phyloP scores from a whole-genome alignment of 176 grass and related monocot species.

The Oropetium thomaeum region DNA sequence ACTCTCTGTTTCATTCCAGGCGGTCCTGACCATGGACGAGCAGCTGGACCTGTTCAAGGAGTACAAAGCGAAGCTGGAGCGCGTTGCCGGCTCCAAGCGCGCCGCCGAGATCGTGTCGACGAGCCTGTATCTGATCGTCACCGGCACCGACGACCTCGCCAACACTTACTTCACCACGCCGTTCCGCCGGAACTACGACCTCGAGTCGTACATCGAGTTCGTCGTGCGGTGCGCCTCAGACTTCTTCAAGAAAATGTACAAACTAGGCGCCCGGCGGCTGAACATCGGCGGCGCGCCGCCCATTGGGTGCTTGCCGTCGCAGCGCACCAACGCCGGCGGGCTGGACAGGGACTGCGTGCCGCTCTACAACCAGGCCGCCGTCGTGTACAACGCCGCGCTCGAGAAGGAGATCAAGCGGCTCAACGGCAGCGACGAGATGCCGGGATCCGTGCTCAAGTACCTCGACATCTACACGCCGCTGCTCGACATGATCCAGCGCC shows the following conservation, averaged over 20 bases:
- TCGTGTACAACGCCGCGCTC: conserved; percentile 58
- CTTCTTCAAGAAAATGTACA: conserved; percentile 73
- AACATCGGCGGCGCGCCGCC: conserved; percentile 52
- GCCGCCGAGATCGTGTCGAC: conserved; percentile 57
- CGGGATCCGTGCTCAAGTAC: conserved; percentile 50
- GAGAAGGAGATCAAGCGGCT: conserved; percentile 61
- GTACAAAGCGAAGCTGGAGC: conserved; percentile 65
- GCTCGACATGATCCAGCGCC: conserved; percentile 66
- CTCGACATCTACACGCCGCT: conserved; percentile 67
- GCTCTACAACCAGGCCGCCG: conserved; percentile 70
- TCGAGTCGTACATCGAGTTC: conserved; percentile 74
- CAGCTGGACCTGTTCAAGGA: conserved; percentile 85
- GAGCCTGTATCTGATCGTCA: conserved; percentile 60
- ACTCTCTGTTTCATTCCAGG: conserved; percentile 20
- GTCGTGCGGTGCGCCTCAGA: conserved; percentile 55
- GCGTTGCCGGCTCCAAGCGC: conserved; percentile 40
- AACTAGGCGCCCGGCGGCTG: conserved; percentile 45
- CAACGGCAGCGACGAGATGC: conserved; percentile 42
- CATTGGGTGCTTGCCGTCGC: conserved; percentile 83
- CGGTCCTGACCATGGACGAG: conserved; percentile 61
- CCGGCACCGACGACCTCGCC: conserved; percentile 71
- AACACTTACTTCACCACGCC: conserved; percentile 87
- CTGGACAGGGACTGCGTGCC: conserved; percentile 56
- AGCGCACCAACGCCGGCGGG: conserved; percentile 73
- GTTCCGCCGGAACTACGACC: conserved; percentile 68